Base-by-base conservation (phyloP, 2,329 filamentous ascomycete species). In the Aspergillus jensenii region DNA sequence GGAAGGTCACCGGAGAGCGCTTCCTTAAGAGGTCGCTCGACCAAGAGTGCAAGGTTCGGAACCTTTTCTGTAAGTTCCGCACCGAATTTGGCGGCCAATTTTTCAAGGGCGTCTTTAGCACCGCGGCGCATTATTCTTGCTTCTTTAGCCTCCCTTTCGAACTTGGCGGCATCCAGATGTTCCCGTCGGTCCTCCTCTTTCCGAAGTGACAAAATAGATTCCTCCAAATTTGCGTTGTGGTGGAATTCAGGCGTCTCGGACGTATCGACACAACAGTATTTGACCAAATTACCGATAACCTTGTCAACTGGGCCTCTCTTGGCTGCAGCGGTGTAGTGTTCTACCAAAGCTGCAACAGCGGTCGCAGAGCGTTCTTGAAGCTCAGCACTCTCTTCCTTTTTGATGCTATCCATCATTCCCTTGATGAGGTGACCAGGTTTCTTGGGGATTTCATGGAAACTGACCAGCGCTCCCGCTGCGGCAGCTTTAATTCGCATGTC, bases 161-260 rank as follows among this genome's bases (percentile, higher is more conserved):
- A 98, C 70, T 91, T 93, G 33, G 86, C 91, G 25, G 91, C 91
- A 77, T 98, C 93, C 1, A 90, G 86, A 67, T 97, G 93, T 67
- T 99, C 95, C 64, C 93, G 88, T 45, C 95, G 85, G 69, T 99
- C 95, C 75, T 99, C 95, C 71, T 99, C 95, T 76, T 99, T 99
- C 66, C 93, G 91, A 74, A 99, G 87, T 0, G 95, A 98, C 15
- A 99, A 78, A 56, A 99, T 95, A 14, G 89, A 88, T 62, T 87
- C 87, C 46, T 88, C 90, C 68, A 96, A 88, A 44, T 81, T 74
- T 2, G 89, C 90, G 68, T 98, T 95, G 27, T 90, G 88, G 4
- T 88, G 86, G 72, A 98, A 98, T 69, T 98, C 95, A 0, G 95
- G 95, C 0, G 96, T 99, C 74, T 99, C 96, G 0, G 95, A 93